A percentile compares a stretch with the other conserved stretches of the same genome.
Conservation (phyloP, 441 rosid species). For the Theobroma grandiflorum region DNA sequence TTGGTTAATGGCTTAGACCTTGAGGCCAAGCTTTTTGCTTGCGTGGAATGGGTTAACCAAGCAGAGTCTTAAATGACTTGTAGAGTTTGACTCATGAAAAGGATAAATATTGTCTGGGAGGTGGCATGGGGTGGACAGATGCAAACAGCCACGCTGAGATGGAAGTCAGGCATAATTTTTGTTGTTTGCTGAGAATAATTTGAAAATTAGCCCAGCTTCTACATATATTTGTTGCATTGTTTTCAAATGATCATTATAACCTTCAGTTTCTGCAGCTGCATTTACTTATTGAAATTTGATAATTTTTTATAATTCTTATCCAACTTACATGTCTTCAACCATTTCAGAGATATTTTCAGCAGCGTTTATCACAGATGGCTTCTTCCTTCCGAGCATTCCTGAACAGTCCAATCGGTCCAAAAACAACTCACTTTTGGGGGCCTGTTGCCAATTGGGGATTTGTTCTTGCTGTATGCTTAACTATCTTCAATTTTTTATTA, state of each 20-base stretch:
- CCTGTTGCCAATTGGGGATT: conserved; percentile 99
- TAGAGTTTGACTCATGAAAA: background rate
- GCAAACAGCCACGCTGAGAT: background rate
- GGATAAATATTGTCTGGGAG: background rate
- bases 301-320: background rate
- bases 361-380: conserved; percentile 38
- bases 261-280: background rate
- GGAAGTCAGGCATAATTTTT: background rate
- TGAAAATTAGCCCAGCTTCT: background rate
- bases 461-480: conserved; percentile 74
- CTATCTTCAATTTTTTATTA: conserved; percentile 19
- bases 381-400: conserved; percentile 79
- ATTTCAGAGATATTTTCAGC: conserved; percentile 19
- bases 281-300: background rate
- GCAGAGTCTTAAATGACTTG: background rate
- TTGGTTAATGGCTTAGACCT: background rate
- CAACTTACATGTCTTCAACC: background rate
- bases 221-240: background rate
- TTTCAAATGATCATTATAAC: background rate
- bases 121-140: background rate
- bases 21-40: background rate
- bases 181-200: background rate
- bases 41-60: background rate
- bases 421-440: conserved; percentile 98
- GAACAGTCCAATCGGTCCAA: conserved; percentile 97